Conservation (phyloP, 257 asterid genomes). For the Solanum pinnatisectum region DNA sequence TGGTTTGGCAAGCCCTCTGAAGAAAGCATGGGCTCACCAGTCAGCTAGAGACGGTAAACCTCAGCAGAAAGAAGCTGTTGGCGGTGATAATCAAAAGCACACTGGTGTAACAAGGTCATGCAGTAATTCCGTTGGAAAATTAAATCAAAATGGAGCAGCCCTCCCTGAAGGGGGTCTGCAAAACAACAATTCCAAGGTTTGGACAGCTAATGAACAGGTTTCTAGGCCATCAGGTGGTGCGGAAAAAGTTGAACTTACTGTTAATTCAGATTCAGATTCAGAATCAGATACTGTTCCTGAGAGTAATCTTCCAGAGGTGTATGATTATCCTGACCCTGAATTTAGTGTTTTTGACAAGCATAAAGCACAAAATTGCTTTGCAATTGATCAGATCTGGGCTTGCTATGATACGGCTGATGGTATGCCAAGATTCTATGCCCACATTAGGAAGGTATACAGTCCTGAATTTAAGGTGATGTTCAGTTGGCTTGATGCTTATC, state of each 20-base stretch:
- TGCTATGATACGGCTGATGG: slow-evolving; percentile 46
- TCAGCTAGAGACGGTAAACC: slow-evolving; percentile 9
- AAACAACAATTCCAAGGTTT: background rate
- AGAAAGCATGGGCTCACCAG: slow-evolving; percentile 16
- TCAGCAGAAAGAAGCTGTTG: slow-evolving; percentile 5
- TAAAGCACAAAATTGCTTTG: slow-evolving; percentile 27
- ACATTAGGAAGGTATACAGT: slow-evolving; percentile 27
- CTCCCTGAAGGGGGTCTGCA: slow-evolving; percentile 11
- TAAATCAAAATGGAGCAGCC: slow-evolving; percentile 9
- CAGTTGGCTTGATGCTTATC: slow-evolving; percentile 62
- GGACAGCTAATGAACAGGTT: slow-evolving; percentile 3
- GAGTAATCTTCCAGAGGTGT: background rate
- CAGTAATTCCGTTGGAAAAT: background rate
- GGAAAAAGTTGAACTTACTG: slow-evolving; percentile 14
- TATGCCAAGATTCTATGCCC: slow-evolving; percentile 78
- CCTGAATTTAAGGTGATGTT: slow-evolving; percentile 35
- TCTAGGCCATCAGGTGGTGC: slow-evolving; percentile 6
- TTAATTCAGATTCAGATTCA: slow-evolving; percentile 21
- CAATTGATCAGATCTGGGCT: slow-evolving; percentile 66
- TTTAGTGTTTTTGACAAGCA: slow-evolving; percentile 54
- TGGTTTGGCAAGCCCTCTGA: slow-evolving; percentile 18
- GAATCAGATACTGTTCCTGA: slow-evolving; percentile 6
- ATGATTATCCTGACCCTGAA: slow-evolving; percentile 44
- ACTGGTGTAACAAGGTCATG: slow-evolving; percentile 7
- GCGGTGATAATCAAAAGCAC: slow-evolving; percentile 2